Base-by-base conservation (phyloP, 192 early-diverging fungal genomes). In the Phlyctochytrium planicorne region DNA sequence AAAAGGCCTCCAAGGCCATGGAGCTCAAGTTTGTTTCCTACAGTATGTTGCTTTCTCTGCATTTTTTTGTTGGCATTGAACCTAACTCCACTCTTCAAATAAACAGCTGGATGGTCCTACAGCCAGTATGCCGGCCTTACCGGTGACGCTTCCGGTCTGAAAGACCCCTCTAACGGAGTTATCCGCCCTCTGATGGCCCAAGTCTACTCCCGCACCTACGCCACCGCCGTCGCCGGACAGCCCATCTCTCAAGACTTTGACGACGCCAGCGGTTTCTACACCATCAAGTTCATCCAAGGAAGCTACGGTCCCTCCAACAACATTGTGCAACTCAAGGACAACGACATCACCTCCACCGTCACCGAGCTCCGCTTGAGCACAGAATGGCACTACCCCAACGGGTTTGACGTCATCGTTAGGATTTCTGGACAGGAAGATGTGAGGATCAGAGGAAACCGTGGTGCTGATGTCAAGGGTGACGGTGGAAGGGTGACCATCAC, bases 281-380 rank as follows among this genome's bases (percentile, higher is more conserved):
- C 47, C 3, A 31, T 71, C 14, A 33, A 17, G 20, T 71, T 71
- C 35, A 16, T 3, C 40, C 40, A 50, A 10, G 40, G n/a, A 10
- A n/a, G n/a, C n/a, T n/a, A 60, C 30, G 66, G 66, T 10, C 31
- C 16, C n/a, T 6, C 20, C 10, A 59, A 59, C 1, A 20, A 12
- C 14, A 59, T 30, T 24, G 40, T 55, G n/a, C n/a, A n/a, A n/a
- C n/a, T n/a, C n/a, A n/a, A n/a, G n/a, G n/a, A n/a, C n/a, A 55
- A 63, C 68, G 61, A n/a, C n/a, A n/a, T n/a, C n/a, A n/a, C n/a
- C n/a, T n/a, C n/a, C n/a, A n/a, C n/a, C 0, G 52, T 69, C 2
- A 69, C 69, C 17, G 69, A 71, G 36, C 40, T 71, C 30, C 62
- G 62, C 20, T 37, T 52, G 3, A 71, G 65, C 36, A 34, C 63